phyloP scores from a whole-genome alignment of 345 rosid genomes.

The Camelina sativa region DNA sequence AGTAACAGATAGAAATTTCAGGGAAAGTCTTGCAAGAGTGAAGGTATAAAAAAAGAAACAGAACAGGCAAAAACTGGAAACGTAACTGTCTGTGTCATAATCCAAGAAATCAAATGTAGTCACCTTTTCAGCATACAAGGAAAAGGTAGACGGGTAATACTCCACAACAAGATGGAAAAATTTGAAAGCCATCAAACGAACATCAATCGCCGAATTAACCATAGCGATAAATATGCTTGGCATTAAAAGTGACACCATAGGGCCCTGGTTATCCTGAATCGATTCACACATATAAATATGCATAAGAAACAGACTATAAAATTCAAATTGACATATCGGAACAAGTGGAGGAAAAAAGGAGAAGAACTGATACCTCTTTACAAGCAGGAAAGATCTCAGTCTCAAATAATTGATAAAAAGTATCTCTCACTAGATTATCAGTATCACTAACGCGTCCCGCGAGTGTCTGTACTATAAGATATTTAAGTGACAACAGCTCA shows the following conservation, averaged over 20 bases:
- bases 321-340: conserved; percentile 1
- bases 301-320: background rate
- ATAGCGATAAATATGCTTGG: conserved; percentile 74
- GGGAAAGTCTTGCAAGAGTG: background rate
- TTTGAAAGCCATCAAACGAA: conserved; percentile 90
- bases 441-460: conserved; percentile 74
- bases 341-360: conserved; percentile 5
- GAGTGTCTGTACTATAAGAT: conserved; percentile 65
- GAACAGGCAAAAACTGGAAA: background rate
- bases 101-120: conserved; percentile 18
- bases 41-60: background rate
- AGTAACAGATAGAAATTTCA: conserved; percentile 6
- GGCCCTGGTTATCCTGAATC: conserved; percentile 79
- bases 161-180: conserved; percentile 72
- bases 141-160: conserved; percentile 65
- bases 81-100: background rate
- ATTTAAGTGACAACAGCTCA: conserved; percentile 64
- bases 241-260: conserved; percentile 70
- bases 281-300: conserved; percentile 27
- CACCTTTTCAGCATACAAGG: conserved; percentile 80
- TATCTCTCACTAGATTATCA: conserved; percentile 65
- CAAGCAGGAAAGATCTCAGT: conserved; percentile 65
- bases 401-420: conserved; percentile 64
- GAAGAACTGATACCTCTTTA: conserved; percentile 61
- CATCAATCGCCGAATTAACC: conserved; percentile 73